phyloP scores from a whole-genome alignment of 176 grass and related monocot genomes.

The Ensete ventricosum region DNA sequence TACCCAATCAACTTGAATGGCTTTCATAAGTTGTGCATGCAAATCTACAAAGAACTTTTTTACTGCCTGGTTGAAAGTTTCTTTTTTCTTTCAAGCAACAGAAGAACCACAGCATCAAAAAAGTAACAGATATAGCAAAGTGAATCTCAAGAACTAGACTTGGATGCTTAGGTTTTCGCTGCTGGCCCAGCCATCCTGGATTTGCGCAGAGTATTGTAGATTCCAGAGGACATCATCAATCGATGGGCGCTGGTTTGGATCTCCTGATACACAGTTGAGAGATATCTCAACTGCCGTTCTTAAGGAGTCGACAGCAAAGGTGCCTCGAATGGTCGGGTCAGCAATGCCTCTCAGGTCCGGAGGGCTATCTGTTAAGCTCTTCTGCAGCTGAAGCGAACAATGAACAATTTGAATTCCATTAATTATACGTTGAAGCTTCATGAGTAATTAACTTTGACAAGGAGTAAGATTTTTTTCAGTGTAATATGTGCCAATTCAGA shows the following conservation, averaged over 20 bases:
- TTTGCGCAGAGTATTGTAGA: slow-evolving; percentile 79
- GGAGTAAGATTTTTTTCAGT: too few relatives aligned
- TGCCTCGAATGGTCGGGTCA: slow-evolving; percentile 36
- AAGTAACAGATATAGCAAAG: not conserved
- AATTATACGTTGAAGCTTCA: not conserved
- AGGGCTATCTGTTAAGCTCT: slow-evolving; percentile 41
- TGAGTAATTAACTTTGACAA: too few relatives aligned
- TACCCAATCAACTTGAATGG: not conserved
- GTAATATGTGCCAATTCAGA: too few relatives aligned
- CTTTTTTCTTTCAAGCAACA: not conserved
- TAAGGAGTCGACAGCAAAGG: slow-evolving; percentile 62
- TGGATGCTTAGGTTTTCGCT: slow-evolving; percentile 10
- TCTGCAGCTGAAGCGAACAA: slow-evolving; percentile 34
- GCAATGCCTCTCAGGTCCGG: slow-evolving; percentile 30
- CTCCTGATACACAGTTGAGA: slow-evolving; percentile 65
- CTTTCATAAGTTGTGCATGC: not conserved
- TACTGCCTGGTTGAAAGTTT: not conserved
- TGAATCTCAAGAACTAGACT: not conserved
- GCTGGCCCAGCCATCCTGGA: slow-evolving; percentile 63
- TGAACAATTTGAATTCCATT: not conserved
- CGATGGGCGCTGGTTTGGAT: slow-evolving; percentile 51
- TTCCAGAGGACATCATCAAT: slow-evolving; percentile 95
- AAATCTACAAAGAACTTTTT: not conserved
- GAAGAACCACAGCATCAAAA: not conserved
- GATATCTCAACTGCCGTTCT: slow-evolving; percentile 74